Conservation (phyloP, 2,329 filamentous ascomycete species). For the Colletotrichum incanum region DNA sequence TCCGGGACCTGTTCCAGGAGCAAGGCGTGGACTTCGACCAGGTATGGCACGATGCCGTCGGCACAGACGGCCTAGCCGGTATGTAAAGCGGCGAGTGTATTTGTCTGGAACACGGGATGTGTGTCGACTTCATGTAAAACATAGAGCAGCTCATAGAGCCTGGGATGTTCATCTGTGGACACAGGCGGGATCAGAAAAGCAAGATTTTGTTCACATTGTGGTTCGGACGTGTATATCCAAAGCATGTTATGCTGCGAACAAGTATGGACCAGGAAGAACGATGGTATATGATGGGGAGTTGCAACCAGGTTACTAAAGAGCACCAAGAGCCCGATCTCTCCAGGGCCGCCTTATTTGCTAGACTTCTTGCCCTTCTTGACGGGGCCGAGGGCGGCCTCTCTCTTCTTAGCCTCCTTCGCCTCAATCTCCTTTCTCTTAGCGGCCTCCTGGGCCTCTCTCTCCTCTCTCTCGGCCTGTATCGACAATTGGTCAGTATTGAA, state of each 20-base stretch:
- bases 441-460: constrained; percentile 67
- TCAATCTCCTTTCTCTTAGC: constrained; percentile 67
- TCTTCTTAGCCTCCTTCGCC: constrained; percentile 69
- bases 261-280: constrained; percentile 16
- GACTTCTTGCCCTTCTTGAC: constrained; percentile 63
- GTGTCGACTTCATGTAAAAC: constrained; percentile 1
- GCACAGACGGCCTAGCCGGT: constrained; percentile 54
- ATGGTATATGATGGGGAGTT: constrained; percentile 28
- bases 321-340: neutral
- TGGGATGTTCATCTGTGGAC: neutral
- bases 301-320: neutral
- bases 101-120: neutral
- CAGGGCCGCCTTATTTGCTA: constrained; percentile 43
- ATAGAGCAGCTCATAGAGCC: neutral
- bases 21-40: constrained; percentile 87
- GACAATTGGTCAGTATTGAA: neutral
- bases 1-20: constrained; percentile 81
- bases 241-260: constrained; percentile 19
- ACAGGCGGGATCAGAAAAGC: neutral
- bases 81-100: constrained; percentile 18
- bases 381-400: constrained; percentile 66
- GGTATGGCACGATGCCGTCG: constrained; percentile 79
- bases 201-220: constrained; percentile 20
- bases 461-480: constrained; percentile 71
- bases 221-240: constrained; percentile 9